phyloP scores from a whole-genome alignment of 768 basidiomycete species.

The Tylopilus subfusipes region DNA sequence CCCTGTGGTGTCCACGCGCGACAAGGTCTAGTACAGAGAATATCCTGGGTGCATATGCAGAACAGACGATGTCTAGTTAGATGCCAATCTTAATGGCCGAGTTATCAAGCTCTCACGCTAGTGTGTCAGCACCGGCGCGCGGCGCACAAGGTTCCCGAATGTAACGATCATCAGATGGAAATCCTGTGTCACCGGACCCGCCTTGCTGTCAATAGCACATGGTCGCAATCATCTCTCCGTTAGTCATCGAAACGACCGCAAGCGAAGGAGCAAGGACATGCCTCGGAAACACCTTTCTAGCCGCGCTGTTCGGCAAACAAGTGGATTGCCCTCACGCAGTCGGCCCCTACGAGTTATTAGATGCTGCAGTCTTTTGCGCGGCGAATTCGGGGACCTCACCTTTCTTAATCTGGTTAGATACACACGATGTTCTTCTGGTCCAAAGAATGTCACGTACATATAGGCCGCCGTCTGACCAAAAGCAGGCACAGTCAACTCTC shows the following conservation, averaged over 20 bases:
- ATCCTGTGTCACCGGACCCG: constrained; percentile 16
- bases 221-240: not conserved
- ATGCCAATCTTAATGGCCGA: constrained; percentile 5
- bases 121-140: constrained; percentile 4
- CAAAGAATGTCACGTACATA: constrained; percentile 5
- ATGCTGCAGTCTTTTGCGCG: not conserved
- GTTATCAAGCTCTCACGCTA: not conserved
- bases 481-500: no score
- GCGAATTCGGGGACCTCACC: not conserved
- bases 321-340: constrained; percentile 1
- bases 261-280: not conserved
- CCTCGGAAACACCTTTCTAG: not conserved
- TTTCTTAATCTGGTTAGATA: not conserved
- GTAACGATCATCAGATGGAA: constrained; percentile 11
- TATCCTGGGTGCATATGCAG: not conserved
- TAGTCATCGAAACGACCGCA: constrained; percentile 8
- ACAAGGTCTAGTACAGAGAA: not conserved
- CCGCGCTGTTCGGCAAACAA: not conserved
- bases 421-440: not conserved
- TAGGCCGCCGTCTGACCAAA: not conserved
- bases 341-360: not conserved
- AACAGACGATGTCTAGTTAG: not conserved
- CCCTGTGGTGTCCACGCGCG: not conserved
- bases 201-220: constrained; percentile 8
- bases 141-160: constrained; percentile 2